Evolutionary conservation across 768 basidiomycete genomes (phyloP), one percentile per base, ranked within the genome.

Genomic region (Tricholoma terreum): DNA sequence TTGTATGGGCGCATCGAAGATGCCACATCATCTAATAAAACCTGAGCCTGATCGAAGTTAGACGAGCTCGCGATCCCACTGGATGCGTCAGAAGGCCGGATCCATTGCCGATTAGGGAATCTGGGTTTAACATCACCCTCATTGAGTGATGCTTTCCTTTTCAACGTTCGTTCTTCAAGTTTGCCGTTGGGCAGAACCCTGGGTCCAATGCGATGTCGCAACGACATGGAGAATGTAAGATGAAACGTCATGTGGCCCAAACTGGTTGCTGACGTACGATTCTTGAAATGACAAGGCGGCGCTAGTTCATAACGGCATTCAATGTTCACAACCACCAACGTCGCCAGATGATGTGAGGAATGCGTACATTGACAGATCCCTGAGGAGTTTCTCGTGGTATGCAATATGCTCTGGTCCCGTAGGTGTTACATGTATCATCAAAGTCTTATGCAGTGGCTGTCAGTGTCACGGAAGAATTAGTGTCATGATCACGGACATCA

Each of bases 331-430:
- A n/a, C 24, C 2, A 27, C 35, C 24, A 17, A 19, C 11, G 21
- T 14, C 17, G 27, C 5, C n/a, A 36, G 40, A 43, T 35, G 42
- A 24, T 36, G 19, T 43, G 21, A 57, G 55, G 46, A 49, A 17
- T 49, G 9, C 46, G 56, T 69, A 73, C 73, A 75, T 73, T 34
- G 71, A 73, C 15, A 73, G 61, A 6, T 65, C 55, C 38, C 59
- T 48, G 19, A 71, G 60, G 3, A 63, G 40, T 15, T 43, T n/a
- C 7, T 42, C 10, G n/a, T 54, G 40, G 17, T 30, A 4, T 17
- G n/a, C 24, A 5, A 30, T n/a, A 17, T 4, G 6, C 10, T 31
- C 30, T 2, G 15, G 15, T 4, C 7, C n/a, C 30, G 0, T 1
- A 49, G 46, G 46, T 30, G 27, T n/a, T 48, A 30, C 30, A 27